Percentiles rank a stretch among this genome's conserved stretches.
phyloP scores from a whole-genome alignment of 345 rosid species.

The Erodium maritimum region DNA sequence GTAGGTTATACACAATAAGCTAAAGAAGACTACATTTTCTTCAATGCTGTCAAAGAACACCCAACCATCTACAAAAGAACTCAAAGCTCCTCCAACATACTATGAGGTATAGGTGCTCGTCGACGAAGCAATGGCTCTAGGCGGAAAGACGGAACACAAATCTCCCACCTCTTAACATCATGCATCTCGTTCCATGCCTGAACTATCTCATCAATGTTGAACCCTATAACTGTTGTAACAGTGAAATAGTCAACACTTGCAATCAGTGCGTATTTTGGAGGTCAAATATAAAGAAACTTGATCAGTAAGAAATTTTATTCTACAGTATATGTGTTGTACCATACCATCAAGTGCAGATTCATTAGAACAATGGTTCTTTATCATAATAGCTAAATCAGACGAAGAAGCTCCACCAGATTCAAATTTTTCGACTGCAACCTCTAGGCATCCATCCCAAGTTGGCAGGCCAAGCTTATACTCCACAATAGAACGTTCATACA shows the following conservation, averaged over 20 bases:
- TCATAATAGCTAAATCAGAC: constrained; percentile 91
- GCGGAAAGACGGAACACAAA: constrained; percentile 85
- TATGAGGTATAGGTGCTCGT: constrained; percentile 67
- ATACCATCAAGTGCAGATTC: constrained; percentile 75
- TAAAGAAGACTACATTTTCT: not conserved
- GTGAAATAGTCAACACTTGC: constrained; percentile 3
- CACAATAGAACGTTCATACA: constrained; percentile 89
- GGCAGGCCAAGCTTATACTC: constrained; percentile 84
- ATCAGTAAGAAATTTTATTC: not conserved
- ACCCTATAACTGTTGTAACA: constrained; percentile 52
- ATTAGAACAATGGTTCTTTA: constrained; percentile 95
- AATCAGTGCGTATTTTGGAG: not conserved
- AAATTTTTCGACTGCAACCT: constrained; percentile 96
- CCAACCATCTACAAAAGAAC: constrained; percentile 10
- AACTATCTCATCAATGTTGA: constrained; percentile 91
- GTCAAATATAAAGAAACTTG: not conserved
- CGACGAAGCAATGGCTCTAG: constrained; percentile 90
- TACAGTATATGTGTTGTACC: not conserved
- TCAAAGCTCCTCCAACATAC: constrained; percentile 58
- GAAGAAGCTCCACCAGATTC: constrained; percentile 97
- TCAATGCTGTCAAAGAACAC: constrained; percentile 1
- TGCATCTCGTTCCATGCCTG: constrained; percentile 99
- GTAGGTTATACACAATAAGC: not conserved
- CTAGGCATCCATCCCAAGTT: constrained; percentile 96
- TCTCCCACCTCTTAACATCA: constrained; percentile 94